A percentile compares a stretch with the other conserved stretches of the same genome.
Conservation (phyloP, 139 green algal genomes). For the Asterochloris sp. region DNA sequence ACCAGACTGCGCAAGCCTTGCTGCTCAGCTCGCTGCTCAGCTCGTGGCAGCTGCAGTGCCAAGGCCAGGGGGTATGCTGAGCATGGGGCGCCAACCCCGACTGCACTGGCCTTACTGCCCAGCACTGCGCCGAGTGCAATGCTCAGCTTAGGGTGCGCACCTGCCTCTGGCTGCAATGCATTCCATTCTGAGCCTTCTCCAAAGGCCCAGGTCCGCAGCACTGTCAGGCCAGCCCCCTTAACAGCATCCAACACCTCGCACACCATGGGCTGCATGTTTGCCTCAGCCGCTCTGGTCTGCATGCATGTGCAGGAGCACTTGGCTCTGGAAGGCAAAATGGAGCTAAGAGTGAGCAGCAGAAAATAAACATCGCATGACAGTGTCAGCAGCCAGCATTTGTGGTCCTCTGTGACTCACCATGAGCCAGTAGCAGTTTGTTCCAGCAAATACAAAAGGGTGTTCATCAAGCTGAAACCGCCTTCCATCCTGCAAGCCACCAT, state of each 20-base stretch:
- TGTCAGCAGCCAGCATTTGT: too few relatives aligned
- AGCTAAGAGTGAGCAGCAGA: neutral
- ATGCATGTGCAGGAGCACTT: neutral
- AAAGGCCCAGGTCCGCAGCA: slow-evolving; percentile 57
- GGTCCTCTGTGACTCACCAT: slow-evolving; percentile 28
- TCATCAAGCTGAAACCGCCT: slow-evolving; percentile 25
- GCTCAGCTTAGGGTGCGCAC: neutral
- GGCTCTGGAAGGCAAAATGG: neutral
- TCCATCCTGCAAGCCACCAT: too few relatives aligned
- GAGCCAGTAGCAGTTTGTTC: slow-evolving; percentile 72
- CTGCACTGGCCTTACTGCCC: too few relatives aligned
- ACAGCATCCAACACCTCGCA: slow-evolving; percentile 36
- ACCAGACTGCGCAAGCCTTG: too few relatives aligned
- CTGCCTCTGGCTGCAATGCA: slow-evolving; percentile 53
- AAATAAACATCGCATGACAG: neutral
- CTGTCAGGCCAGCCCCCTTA: slow-evolving; percentile 29
- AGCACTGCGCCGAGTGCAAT: too few relatives aligned
- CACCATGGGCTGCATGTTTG: slow-evolving; percentile 25
- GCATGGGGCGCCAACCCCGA: too few relatives aligned
- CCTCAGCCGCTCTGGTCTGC: slow-evolving; percentile 42
- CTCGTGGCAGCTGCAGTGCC: too few relatives aligned
- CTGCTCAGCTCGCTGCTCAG: too few relatives aligned
- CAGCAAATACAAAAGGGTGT: slow-evolving; percentile 48
- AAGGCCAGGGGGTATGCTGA: too few relatives aligned
- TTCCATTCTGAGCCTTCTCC: slow-evolving; percentile 57